Evolutionary conservation across 2,329 filamentous ascomycete genomes (phyloP).

Genomic region (Coniochaeta sp.): DNA sequence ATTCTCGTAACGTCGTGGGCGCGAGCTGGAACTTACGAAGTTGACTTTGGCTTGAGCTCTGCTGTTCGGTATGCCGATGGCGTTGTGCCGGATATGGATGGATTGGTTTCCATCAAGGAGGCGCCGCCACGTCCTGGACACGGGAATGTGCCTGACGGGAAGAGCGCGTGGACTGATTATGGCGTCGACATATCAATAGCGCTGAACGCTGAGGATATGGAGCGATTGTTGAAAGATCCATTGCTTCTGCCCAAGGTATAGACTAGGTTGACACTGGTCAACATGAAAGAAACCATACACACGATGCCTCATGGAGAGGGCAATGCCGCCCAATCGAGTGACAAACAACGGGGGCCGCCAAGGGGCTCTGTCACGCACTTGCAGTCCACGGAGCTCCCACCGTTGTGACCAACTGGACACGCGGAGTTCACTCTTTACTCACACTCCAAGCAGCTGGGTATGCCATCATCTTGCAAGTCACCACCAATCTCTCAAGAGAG

Average conservation of each 20-base stretch:
- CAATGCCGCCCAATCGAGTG: no score
- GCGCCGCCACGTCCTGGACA: not conserved
- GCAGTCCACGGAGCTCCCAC: no score
- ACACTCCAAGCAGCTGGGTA: no score
- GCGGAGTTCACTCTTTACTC: no score
- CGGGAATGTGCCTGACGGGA: not conserved
- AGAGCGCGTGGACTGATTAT: not conserved
- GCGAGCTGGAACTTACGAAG: not conserved
- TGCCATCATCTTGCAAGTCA: no score
- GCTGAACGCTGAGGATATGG: not conserved
- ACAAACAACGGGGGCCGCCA: no score
- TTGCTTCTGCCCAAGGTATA: not conserved
- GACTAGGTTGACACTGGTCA: not conserved
- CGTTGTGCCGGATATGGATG: not conserved
- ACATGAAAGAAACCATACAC: no score
- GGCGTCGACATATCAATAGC: not conserved
- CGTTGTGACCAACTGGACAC: no score
- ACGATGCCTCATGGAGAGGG: no score
- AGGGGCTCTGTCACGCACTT: no score
- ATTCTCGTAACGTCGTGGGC: not conserved
- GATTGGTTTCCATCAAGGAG: not conserved
- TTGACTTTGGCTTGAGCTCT: not conserved
- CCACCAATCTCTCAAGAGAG: no score
- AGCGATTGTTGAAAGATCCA: not conserved
- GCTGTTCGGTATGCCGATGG: not conserved